Evolutionary conservation across 1,284 basidiomycete species (phyloP), one percentile per base, ranked within the genome.

Genomic region (Bjerkandera adusta): DNA sequence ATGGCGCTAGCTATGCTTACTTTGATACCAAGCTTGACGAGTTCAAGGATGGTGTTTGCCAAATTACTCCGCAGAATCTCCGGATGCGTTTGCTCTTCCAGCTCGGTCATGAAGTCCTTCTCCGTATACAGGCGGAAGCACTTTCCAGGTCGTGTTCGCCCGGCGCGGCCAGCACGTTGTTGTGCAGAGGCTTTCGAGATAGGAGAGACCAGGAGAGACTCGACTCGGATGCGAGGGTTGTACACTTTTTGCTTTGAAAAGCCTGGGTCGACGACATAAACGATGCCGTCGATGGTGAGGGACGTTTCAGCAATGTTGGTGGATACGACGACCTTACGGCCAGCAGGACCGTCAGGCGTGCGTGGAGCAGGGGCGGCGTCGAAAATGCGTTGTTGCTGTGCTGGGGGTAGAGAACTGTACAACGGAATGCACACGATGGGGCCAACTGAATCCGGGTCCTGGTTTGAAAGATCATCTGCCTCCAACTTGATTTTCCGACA

Each of bases 291-390:
- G 52, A 99, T 98, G 1, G 96, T 99, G 29, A 99, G 71, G 8
- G 93, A 97, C 0, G 97, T 99, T 69, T 99, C 96, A 6, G 97
- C 97, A 52, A 99, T 96, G 68, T 99, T 99, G 27, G 97, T 99
- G 11, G 93, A 92, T 1, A 99, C 74, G 39, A 99, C 92, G 25
- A 98, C 83, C 68, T 99, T 99, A 53, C 96, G 82, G 0, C 95
- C 93, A 0, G 89, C 85, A 0, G 92, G 86, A 1, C 92, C 88
- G 48, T 76, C 83, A 1, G 77, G 66, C 0, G 68, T 74, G 4
- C 76, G 71, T 0, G 90, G 67, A 1, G 73, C 60, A 1, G 96
- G 94, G 2, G 94, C 75, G 0, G 89, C 72, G 56, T 97, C 92
- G 66, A 98, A 99, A 66, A 99, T 98, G 6, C 89, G 83, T 63